Percentiles rank a stretch among this genome's conserved stretches.
These are phyloP conservation scores for Raphanus sativus DNA, from an alignment of 345 rosid species.

Conservation along the genomic window DNA sequence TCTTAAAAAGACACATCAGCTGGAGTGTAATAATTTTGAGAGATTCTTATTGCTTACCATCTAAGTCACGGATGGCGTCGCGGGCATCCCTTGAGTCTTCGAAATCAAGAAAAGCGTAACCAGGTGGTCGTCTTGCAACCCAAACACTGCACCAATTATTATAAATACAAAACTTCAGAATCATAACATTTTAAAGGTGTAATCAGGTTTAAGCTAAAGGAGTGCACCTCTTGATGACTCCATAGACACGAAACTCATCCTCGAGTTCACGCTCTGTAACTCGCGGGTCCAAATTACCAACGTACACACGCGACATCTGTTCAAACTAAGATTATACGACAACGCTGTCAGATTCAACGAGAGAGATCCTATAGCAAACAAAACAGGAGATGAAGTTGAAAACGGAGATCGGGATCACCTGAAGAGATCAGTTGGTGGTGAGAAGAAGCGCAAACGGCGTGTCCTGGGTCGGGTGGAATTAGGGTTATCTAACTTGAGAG, in stretches of 20 bases:
- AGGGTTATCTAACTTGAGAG: too few relatives aligned
- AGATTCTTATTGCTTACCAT: conserved; percentile 38
- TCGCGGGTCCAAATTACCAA: conserved; percentile 77
- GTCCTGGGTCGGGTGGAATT: too few relatives aligned
- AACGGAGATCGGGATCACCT: too few relatives aligned
- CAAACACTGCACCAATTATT: conserved; percentile 54
- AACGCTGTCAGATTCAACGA: too few relatives aligned
- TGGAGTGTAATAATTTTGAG: too few relatives aligned
- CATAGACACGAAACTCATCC: conserved; percentile 69
- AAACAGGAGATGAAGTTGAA: too few relatives aligned
- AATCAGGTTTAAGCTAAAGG: background rate
- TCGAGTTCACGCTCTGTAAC: conserved; percentile 77
- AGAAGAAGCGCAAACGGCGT: too few relatives aligned
- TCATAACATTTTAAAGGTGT: background rate
- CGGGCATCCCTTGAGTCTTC: conserved; percentile 80
- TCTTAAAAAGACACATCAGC: background rate
- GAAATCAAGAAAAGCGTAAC: conserved; percentile 83
- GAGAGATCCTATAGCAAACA: too few relatives aligned
- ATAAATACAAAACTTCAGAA: background rate
- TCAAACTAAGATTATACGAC: background rate
- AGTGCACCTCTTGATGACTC: conserved; percentile 66
- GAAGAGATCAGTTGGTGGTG: too few relatives aligned
- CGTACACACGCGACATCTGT: conserved; percentile 74
- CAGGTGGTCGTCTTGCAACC: conserved; percentile 93
- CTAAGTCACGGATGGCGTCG: conserved; percentile 79